Evolutionary conservation across 1,284 basidiomycete species (phyloP).

Genomic region (Kalmanozyma brasiliensis): DNA sequence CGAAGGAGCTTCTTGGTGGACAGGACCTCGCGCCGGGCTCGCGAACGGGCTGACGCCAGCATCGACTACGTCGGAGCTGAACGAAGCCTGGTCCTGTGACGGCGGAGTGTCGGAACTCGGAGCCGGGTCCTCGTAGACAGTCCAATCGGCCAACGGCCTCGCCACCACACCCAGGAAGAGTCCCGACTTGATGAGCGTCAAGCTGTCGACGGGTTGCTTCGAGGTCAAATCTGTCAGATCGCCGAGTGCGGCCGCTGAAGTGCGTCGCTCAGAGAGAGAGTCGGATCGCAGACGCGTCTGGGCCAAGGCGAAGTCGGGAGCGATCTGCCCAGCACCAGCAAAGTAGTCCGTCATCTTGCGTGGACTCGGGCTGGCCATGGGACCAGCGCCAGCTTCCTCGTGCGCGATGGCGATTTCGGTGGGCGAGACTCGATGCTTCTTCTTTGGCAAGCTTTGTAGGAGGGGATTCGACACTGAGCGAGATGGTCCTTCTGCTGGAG

Average conservation of each 20-base stretch:
- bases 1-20: constrained; percentile 8
- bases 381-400: constrained; percentile 48
- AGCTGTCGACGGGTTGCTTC: constrained; percentile 8
- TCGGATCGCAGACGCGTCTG: constrained; percentile 17
- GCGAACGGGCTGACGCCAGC: background rate
- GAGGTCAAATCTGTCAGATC: constrained; percentile 15
- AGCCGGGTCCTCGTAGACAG: constrained; percentile 31
- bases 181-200: constrained; percentile 29
- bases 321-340: constrained; percentile 1
- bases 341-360: constrained; percentile 43
- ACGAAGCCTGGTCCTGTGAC: constrained; percentile 23
- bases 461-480: constrained; percentile 1
- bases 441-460: constrained; percentile 46
- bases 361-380: constrained; percentile 39
- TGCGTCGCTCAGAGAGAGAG: constrained; percentile 23
- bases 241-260: constrained; percentile 1
- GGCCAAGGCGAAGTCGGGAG: background rate
- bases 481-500: constrained; percentile 16
- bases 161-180: constrained; percentile 40
- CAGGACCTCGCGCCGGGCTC: constrained; percentile 9
- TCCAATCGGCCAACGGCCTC: constrained; percentile 29
- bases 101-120: constrained; percentile 26
- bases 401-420: constrained; percentile 49
- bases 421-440: constrained; percentile 41
- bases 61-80: background rate